phyloP scores from a whole-genome alignment of 2,329 filamentous ascomycete species.

The Pyrenophora tritici-repentis region DNA sequence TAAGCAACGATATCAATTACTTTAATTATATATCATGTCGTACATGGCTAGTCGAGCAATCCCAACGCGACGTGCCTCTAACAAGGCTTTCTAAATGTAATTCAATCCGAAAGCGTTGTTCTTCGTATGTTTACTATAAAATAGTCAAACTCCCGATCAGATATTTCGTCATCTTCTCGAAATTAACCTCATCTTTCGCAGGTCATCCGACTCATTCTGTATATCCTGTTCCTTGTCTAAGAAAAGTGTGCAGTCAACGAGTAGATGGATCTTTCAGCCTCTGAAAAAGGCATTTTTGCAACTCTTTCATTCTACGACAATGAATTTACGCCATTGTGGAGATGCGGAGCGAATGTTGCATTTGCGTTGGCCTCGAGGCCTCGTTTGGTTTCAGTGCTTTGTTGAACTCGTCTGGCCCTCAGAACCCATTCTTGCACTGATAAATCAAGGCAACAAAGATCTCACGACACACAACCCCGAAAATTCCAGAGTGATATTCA shows the following conservation, averaged over 20 bases:
- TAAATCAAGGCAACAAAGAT: constrained; percentile 3
- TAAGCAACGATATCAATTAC: no score
- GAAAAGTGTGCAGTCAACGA: constrained; percentile 1
- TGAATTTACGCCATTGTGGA: background rate
- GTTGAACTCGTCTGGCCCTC: constrained; percentile 3
- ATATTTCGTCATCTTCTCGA: no score
- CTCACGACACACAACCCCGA: constrained; percentile 2
- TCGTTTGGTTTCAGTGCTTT: constrained; percentile 6
- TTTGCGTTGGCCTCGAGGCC: background rate
- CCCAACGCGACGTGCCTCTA: no score
- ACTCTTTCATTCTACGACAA: constrained; percentile 1
- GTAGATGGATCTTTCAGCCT: constrained; percentile 4
- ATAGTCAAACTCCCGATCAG: no score
- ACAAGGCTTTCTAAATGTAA: no score
- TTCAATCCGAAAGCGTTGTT: no score
- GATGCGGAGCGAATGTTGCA: background rate
- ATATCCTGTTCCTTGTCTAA: constrained; percentile 7
- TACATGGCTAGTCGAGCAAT: no score
- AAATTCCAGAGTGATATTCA: background rate
- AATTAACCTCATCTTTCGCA: no score
- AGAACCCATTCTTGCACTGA: constrained; percentile 4
- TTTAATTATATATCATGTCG: no score
- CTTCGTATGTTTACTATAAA: no score
- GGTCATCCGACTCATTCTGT: constrained; percentile 3
- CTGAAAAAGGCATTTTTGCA: background rate